Evolutionary conservation across 2,329 filamentous ascomycete genomes (phyloP).

Genomic region (Calonectria pauciramosa): DNA sequence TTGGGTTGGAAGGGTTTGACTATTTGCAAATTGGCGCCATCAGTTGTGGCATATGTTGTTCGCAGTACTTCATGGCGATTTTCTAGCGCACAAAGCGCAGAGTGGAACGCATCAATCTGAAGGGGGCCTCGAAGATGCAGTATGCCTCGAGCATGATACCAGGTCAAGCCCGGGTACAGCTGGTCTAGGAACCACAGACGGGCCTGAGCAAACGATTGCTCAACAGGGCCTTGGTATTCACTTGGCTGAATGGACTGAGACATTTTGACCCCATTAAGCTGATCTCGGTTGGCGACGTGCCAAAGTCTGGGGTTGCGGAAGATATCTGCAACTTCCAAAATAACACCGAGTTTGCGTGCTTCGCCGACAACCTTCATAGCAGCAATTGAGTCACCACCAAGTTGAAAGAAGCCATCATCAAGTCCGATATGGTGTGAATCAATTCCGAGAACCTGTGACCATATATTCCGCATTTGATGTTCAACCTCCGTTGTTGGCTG

Average conservation of each 20-base stretch:
- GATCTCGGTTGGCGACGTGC: too few relatives aligned
- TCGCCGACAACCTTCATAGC: conserved; percentile 60
- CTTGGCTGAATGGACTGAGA: not conserved
- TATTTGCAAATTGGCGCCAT: not conserved
- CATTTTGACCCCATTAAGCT: too few relatives aligned
- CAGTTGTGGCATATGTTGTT: not conserved
- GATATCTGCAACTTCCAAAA: conserved; percentile 28
- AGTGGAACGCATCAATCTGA: not conserved
- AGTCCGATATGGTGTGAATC: conserved; percentile 51
- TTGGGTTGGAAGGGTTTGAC: not conserved
- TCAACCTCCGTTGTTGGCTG: conserved; percentile 27
- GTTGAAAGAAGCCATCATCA: conserved; percentile 63
- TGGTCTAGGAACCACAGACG: not conserved
- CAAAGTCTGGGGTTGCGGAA: conserved; percentile 6
- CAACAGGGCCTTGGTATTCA: not conserved
- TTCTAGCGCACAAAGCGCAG: not conserved
- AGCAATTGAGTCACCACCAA: conserved; percentile 64
- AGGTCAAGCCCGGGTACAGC: not conserved
- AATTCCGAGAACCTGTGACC: conserved; percentile 53
- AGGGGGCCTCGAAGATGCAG: not conserved
- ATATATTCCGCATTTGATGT: conserved; percentile 50
- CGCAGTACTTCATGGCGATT: not conserved
- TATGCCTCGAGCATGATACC: not conserved
- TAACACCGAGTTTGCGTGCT: conserved; percentile 24
- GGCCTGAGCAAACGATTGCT: not conserved